Evolutionary conservation across 2,329 filamentous ascomycete genomes (phyloP), one percentile per base, ranked within the genome.

Genomic region (Calonectria hongkongensis): DNA sequence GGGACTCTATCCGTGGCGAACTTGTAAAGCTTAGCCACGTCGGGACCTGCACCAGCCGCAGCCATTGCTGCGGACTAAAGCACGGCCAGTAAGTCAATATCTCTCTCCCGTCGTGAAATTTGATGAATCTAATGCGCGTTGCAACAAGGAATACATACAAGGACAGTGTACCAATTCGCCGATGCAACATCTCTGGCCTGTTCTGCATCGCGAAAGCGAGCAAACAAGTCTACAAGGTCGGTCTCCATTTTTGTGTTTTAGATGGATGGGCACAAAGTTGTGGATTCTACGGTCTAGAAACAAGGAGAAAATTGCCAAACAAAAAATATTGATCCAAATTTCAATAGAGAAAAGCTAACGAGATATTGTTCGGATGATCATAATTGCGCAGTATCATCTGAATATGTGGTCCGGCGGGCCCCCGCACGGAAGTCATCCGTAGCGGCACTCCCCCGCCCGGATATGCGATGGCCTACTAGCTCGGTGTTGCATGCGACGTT

Each of bases 31-130:
- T 15, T 6, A 2, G 51, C 30, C 10, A 56, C 28, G n/a, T 56
- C 51, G 3, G 47, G 21, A 1, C 47, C 47, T 28, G 47, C 47
- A 27, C 47, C 47, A 12, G 47, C 47, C 28, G 47, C 47, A 25
- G 47, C 47, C 47, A 50, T 50, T 50, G 47, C 47, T 27, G 47
- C 47, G 21, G 47, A 50, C 47, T 50, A 25, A 28, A 28, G 8
- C 21, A n/a, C 47, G 8, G 15, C 10, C 21, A 27, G 47, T 28
- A 28, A 50, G 47, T 27, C 4, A 3, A 50, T 5, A 2, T 28
- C 13, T 13, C 4, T 28, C n/a, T 28, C 45, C n/a, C n/a, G 10
- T n/a, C 25, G 45, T n/a, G n/a, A 48, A 25, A 25, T 25, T 48
- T 1, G 8, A 39, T 13, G 3, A n/a, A 5, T 48, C 5, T 7